Evolutionary conservation across 768 basidiomycete species (phyloP).

Genomic region (Pulveroboletus ravenelii): DNA sequence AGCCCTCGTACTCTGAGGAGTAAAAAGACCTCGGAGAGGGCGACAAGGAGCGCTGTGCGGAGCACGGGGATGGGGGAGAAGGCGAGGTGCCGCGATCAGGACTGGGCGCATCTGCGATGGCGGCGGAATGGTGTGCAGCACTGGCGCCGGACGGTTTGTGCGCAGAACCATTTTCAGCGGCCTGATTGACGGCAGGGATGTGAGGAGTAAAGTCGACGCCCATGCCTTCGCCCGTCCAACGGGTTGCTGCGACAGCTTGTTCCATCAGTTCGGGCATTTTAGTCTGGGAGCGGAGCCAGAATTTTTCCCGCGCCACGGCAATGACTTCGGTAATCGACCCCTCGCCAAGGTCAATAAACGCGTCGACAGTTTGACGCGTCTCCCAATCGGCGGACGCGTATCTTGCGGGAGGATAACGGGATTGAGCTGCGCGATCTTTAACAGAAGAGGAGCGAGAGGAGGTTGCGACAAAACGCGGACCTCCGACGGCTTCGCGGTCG

Average conservation of each 20-base stretch:
- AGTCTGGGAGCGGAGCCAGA: constrained; percentile 63
- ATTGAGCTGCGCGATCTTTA: constrained; percentile 13
- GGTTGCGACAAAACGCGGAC: constrained; percentile 30
- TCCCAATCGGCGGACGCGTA: constrained; percentile 53
- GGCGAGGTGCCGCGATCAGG: constrained; percentile 24
- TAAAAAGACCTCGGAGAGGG: constrained; percentile 28
- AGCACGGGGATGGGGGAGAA: constrained; percentile 24
- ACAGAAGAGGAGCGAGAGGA: constrained; percentile 11
- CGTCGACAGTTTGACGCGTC: constrained; percentile 59
- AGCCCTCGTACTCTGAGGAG: constrained; percentile 32
- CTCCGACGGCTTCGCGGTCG: constrained; percentile 58
- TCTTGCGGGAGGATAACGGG: constrained; percentile 26
- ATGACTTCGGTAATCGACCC: constrained; percentile 62
- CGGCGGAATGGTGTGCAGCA: constrained; percentile 1
- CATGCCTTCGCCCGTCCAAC: constrained; percentile 38
- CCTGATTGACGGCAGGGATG: constrained; percentile 10
- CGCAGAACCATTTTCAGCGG: constrained; percentile 6
- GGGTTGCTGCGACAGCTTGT: constrained; percentile 61
- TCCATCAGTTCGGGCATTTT: constrained; percentile 62
- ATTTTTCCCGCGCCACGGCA: constrained; percentile 59
- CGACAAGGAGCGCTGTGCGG: constrained; percentile 27
- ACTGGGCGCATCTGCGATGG: constrained; percentile 9
- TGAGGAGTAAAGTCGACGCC: constrained; percentile 27
- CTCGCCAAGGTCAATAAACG: constrained; percentile 71
- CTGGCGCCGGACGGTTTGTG: constrained; percentile 7